Evolutionary conservation across 2,329 filamentous ascomycete genomes (phyloP), one percentile per base, ranked within the genome.

Genomic region (Xylaria sp.): DNA sequence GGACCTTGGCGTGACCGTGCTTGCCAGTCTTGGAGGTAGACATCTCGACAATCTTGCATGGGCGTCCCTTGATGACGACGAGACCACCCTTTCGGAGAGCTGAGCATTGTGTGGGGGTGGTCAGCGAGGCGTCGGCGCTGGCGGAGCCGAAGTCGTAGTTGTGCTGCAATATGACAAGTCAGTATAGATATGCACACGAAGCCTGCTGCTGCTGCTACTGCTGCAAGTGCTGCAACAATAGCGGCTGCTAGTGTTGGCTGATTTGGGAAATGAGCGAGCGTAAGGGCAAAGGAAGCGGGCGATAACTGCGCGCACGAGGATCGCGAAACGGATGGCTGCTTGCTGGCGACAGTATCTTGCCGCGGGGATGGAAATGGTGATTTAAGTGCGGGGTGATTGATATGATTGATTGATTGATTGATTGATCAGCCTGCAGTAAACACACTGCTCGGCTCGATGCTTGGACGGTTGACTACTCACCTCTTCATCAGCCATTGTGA

Each of bases 41-140:
- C 97, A 99, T 99, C 82, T 99, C 96, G 85, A 98, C 93, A 80
- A 99, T 99, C 93, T 98, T 99, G 94, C 96, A 99, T 80, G 96
- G 97, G 80, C 96, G 96, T 86, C 89, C 87, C 92, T 99, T 99
- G 88, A 99, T 98, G 84, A 95, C 91, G 84, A 99, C 96, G 89
- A 92, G 92, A 77, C 96, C 95, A 91, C 97, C 97, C 94, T 99
- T 98, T 84, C 96, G 92, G 89, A 99, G 90, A 81, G 97, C 95
- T 87, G 97, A 99, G 87, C 96, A 99, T 90, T 99, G 96, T 94
- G 97, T 97, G 79, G 96, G 96, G 88, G 83, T 98, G 82, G 96
- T 99, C 81, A 87, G 82, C 78, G 96, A 98, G 80, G 96, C 95
- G 86, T 96, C 97, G 84, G 97, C 94, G 88, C 98, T 94, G 88